These are phyloP conservation scores for Colletotrichum eleusines DNA, from an alignment of 2,329 filamentous ascomycete species.

Conservation along the genomic window DNA sequence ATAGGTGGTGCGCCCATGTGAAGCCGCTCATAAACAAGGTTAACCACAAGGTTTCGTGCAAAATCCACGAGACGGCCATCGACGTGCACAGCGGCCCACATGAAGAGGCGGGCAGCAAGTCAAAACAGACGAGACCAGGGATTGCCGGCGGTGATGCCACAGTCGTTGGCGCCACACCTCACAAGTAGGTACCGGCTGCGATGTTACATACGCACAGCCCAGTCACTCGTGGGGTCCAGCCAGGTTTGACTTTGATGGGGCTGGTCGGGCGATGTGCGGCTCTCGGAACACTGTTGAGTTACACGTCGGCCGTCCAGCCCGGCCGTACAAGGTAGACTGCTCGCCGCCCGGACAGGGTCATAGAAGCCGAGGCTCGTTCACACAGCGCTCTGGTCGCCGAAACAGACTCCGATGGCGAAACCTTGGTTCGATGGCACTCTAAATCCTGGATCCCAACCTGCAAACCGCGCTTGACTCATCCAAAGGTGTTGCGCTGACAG, in stretches of 20 bases:
- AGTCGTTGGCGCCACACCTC: background rate
- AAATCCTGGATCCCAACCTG: constrained; percentile 15
- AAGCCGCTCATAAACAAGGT: background rate
- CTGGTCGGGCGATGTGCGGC: background rate
- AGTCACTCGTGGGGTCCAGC: background rate
- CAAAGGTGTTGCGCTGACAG: constrained; percentile 8
- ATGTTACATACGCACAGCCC: background rate
- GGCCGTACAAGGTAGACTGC: background rate
- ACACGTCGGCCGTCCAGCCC: background rate
- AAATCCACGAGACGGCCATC: background rate
- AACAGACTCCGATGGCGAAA: background rate
- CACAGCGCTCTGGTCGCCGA: background rate
- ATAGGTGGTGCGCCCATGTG: background rate
- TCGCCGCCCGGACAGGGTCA: background rate
- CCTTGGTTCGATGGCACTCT: constrained; percentile 26
- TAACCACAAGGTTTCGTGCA: background rate
- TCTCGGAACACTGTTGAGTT: background rate
- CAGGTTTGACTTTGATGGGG: background rate
- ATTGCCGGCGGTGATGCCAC: background rate
- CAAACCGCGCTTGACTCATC: constrained; percentile 16
- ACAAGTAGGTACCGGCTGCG: constrained; percentile 10
- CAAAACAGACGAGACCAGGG: background rate
- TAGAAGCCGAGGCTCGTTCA: background rate
- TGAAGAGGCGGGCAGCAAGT: no score
- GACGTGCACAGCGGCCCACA: no score